phyloP scores from a whole-genome alignment of 73 alveolate genomes.

The Breviolum minutum region DNA sequence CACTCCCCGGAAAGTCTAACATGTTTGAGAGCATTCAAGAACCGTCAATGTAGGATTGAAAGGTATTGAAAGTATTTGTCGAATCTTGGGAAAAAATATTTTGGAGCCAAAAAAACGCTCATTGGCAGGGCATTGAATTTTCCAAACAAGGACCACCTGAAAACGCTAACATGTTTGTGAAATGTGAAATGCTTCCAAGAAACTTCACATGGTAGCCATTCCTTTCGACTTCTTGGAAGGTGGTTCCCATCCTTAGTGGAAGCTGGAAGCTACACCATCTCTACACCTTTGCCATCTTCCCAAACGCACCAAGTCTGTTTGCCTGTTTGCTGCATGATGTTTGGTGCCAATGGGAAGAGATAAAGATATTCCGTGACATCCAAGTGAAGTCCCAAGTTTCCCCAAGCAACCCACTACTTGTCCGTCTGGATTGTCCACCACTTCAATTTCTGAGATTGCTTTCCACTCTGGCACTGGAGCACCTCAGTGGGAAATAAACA shows the following conservation, averaged over 20 bases:
- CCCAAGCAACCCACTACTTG: conserved; percentile 22
- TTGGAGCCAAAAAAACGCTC: background rate
- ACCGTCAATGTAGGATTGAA: no score
- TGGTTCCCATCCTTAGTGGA: background rate
- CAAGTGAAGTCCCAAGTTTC: background rate
- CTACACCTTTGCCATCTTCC: background rate
- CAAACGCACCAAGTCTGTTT: background rate
- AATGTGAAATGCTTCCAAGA: background rate
- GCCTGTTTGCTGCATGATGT: background rate
- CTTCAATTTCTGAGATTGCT: background rate
- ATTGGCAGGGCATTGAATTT: background rate
- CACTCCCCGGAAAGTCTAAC: background rate
- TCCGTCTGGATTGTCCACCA: conserved; percentile 4
- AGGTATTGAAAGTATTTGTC: no score
- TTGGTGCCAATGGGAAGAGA: no score
- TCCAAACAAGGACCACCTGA: background rate
- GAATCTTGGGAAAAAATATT: background rate
- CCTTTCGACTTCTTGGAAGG: background rate
- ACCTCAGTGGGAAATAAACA: background rate
- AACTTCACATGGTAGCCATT: background rate
- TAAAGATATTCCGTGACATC: no score
- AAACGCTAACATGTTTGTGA: background rate
- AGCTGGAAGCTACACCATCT: background rate
- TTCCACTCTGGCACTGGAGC: conserved; percentile 3
- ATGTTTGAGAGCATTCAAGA: background rate